Evolutionary conservation across 148 eudicot species (phyloP).

Genomic region (Rhododendron ovatum): DNA sequence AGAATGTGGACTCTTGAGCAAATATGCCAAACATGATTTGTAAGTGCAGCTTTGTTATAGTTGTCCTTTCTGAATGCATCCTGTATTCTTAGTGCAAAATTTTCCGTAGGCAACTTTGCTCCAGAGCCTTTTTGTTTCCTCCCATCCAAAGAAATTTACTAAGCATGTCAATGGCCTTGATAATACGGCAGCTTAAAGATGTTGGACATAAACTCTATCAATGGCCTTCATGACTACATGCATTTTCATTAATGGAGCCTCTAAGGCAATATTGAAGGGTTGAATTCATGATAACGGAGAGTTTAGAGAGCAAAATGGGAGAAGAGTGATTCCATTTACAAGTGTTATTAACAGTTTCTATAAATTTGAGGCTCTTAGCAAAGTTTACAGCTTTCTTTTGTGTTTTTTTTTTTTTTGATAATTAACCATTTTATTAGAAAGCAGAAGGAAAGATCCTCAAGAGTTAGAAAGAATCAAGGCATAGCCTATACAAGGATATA

Average conservation of each 20-base stretch:
- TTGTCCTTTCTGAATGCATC: background rate
- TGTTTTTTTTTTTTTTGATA: too few species aligned
- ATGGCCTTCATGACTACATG: background rate
- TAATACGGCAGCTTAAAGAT: background rate
- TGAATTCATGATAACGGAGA: background rate
- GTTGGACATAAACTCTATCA: background rate
- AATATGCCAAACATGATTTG: background rate
- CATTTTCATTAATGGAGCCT: background rate
- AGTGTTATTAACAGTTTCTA: background rate
- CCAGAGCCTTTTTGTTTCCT: background rate
- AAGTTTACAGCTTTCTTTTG: background rate
- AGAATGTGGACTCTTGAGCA: background rate
- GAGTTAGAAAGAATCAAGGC: too few species aligned
- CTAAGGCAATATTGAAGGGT: background rate
- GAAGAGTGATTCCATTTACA: background rate
- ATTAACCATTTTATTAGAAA: too few species aligned
- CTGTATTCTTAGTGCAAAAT: background rate
- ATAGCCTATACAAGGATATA: too few species aligned
- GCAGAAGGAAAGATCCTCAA: too few species aligned
- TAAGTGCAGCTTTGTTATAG: background rate
- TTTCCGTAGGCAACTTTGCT: background rate
- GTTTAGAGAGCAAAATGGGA: background rate
- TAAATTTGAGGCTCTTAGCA: background rate
- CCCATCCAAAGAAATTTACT: background rate
- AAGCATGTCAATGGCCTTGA: background rate